Base-by-base conservation (phyloP, 1,139 yeast genomes). In the Scheffersomyces cryptocercus region DNA sequence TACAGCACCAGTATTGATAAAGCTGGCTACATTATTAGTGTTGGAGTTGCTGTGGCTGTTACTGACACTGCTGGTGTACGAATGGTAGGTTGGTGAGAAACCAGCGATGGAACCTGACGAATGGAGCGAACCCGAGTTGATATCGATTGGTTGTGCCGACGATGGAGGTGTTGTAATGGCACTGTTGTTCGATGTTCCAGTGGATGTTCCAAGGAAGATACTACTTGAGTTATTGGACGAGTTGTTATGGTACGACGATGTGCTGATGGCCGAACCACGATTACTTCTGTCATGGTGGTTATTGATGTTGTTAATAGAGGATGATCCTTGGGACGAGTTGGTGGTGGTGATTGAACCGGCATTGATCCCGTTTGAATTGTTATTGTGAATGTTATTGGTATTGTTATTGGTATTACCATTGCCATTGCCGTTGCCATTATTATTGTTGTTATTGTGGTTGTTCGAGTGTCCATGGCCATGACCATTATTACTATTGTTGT, bases 91-190 rank as follows among this genome's bases (percentile, higher is more conserved):
- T 16, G 42, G 39, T 3, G 42, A 39, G 13, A 15, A 36, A 12
- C 42, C 32, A 5, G 42, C 20, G 24, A n/a, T 11, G 3, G 34
- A 31, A 34, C 38, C 26, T 5, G 35, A 15, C 2, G 38, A 35
- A 14, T 26, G 30, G 26, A 28, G 11, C 6, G 39, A 24, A 8
- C 38, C 35, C 8, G 33, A 37, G 11, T 42, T 38, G 10, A 53
- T 50, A 28, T 53, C 59, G 11, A 54, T 48, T 12, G 58, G 55
- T 39, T 53, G 51, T 14, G 59, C 43, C 29, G n/a, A 38, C 4
- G 45, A 33, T 3, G 39, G 38, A 8, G 35, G 35, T 2, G 35
- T 35, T 9, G 29, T 35, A 14, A 35, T 35, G 20, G 35, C 35
- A 31, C 35, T 31, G 20, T 15, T 31, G 20, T 31, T 31, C n/a